Evolutionary conservation across 179 eudicot species (phyloP).

Genomic region (Vitellaria paradoxa): DNA sequence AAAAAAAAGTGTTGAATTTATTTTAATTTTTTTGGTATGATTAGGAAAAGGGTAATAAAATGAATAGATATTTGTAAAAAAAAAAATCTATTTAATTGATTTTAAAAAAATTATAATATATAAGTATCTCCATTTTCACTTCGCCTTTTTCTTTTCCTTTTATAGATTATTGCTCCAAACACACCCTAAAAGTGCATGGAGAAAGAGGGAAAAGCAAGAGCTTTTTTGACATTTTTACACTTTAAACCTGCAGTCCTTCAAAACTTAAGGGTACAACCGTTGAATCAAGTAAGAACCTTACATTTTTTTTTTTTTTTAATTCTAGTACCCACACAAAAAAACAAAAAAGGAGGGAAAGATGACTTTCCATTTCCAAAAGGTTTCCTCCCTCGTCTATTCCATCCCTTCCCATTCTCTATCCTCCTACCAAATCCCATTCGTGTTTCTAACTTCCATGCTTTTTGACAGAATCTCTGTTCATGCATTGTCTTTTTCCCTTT

Average conservation of each 20-base stretch:
- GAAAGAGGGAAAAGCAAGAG: background rate
- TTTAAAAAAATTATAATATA: too few species aligned
- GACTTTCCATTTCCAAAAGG: background rate
- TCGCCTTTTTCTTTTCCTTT: too few species aligned
- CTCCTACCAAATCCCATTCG: background rate
- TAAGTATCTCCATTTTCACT: too few species aligned
- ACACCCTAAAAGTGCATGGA: background rate
- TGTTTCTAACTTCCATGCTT: background rate
- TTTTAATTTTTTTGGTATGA: too few species aligned
- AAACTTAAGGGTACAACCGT: background rate
- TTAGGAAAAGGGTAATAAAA: too few species aligned
- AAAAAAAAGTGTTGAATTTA: too few species aligned
- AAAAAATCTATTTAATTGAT: too few species aligned
- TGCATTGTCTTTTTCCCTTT: background rate
- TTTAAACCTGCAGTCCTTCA: background rate
- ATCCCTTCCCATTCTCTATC: background rate
- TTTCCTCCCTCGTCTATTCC: background rate
- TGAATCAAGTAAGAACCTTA: background rate
- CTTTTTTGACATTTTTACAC: background rate
- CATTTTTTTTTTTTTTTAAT: background rate
- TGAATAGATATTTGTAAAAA: too few species aligned
- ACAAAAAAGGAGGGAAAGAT: background rate
- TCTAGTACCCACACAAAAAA: background rate
- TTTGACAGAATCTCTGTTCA: background rate
- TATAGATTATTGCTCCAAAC: too few species aligned